phyloP scores from a whole-genome alignment of 2,329 filamentous ascomycete genomes.

The Alternaria sp. region DNA sequence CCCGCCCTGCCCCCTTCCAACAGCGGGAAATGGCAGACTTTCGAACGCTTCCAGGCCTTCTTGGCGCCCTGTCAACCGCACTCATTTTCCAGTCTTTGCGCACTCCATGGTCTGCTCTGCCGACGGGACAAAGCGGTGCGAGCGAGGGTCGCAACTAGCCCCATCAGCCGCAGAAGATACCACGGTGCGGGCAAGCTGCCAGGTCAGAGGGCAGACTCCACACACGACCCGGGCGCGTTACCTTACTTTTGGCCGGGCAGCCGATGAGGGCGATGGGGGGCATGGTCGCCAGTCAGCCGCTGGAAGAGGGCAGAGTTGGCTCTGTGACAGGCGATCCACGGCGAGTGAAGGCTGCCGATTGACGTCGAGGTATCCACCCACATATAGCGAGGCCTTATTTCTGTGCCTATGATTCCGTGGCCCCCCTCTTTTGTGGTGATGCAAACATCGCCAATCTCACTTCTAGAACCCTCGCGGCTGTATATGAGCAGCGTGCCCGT shows the following conservation, averaged over 20 bases:
- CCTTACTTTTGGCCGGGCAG: slow-evolving; percentile 16
- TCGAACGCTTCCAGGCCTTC: slow-evolving; percentile 43
- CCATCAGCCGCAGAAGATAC: slow-evolving; percentile 28
- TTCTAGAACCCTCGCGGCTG: slow-evolving; percentile 21
- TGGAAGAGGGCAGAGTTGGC: slow-evolving; percentile 14
- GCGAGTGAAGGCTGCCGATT: slow-evolving; percentile 32
- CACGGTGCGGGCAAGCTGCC: slow-evolving; percentile 20
- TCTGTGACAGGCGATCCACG: slow-evolving; percentile 25
- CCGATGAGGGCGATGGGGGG: slow-evolving; percentile 10
- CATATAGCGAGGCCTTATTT: slow-evolving; percentile 24
- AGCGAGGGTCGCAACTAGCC: slow-evolving; percentile 17
- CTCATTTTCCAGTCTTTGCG: slow-evolving; percentile 16
- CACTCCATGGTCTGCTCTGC: slow-evolving; percentile 8
- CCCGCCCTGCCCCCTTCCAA: slow-evolving; percentile 19
- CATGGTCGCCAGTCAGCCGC: slow-evolving; percentile 16
- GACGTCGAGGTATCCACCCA: slow-evolving; percentile 40
- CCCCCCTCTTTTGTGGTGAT: slow-evolving; percentile 22
- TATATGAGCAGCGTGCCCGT: slow-evolving; percentile 34
- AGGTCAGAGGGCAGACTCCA: slow-evolving; percentile 20
- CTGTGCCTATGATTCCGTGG: slow-evolving; percentile 15
- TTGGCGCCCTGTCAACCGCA: slow-evolving; percentile 31
- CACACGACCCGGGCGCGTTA: slow-evolving; percentile 19
- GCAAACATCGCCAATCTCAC: slow-evolving; percentile 19
- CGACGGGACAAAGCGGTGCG: slow-evolving; percentile 26
- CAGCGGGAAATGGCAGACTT: slow-evolving; percentile 26